These are phyloP conservation scores for Melocanna baccifera DNA, from an alignment of 176 grass and related monocot species.

Conservation along the genomic window DNA sequence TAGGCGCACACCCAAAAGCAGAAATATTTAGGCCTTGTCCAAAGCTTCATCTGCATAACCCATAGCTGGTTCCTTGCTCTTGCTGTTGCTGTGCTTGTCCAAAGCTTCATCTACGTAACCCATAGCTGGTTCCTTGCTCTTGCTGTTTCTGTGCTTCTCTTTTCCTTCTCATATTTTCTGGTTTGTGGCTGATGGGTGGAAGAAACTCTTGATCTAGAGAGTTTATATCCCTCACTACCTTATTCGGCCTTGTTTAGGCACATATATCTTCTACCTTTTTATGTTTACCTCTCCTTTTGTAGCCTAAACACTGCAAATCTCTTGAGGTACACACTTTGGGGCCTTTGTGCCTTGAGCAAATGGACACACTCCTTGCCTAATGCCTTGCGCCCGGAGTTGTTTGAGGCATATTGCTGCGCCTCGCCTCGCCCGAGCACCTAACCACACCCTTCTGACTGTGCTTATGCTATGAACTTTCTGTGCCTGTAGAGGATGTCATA, in stretches of 20 bases:
- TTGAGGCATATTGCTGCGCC: background rate
- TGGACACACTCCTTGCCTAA: background rate
- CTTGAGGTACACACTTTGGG: background rate
- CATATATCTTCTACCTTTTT: background rate
- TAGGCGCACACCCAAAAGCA: background rate
- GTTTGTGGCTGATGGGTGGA: background rate
- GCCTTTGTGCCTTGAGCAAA: background rate
- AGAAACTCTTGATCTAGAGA: background rate
- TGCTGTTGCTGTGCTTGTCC: background rate
- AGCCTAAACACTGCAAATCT: background rate
- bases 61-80: background rate
- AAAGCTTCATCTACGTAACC: background rate
- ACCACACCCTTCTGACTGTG: background rate
- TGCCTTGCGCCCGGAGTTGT: background rate
- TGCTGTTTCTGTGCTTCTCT: background rate
- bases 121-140: background rate
- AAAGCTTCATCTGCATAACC: background rate
- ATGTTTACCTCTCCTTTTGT: background rate
- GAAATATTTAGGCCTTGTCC: background rate
- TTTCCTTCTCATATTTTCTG: background rate
- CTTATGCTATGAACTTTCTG: background rate
- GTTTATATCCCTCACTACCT: background rate
- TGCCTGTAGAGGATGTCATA: background rate
- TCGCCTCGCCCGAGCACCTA: background rate
- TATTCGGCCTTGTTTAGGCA: background rate